A percentile compares a stretch with the other conserved stretches of the same genome.
These are phyloP conservation scores for Penicillium coprophilum DNA, from an alignment of 495 filamentous ascomycete genomes.

Conservation along the genomic window DNA sequence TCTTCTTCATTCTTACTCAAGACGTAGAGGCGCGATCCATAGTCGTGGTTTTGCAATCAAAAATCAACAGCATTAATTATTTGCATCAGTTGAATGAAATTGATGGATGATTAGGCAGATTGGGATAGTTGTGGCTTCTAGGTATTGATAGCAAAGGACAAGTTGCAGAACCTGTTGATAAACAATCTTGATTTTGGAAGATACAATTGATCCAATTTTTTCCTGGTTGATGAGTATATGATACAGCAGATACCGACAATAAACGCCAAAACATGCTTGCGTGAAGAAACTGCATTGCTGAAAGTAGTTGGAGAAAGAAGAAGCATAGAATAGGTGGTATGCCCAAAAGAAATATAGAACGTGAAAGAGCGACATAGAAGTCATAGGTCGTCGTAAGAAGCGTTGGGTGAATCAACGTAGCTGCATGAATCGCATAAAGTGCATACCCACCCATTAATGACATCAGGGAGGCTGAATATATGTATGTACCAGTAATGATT, in stretches of 20 bases:
- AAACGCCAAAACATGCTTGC: conserved; percentile 2
- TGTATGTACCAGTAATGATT: conserved; percentile 6
- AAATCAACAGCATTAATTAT: too few relatives aligned
- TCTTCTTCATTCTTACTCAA: too few relatives aligned
- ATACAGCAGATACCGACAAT: not conserved
- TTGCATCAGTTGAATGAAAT: too few relatives aligned
- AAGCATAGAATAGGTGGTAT: not conserved
- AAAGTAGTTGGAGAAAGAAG: not conserved
- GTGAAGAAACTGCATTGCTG: not conserved
- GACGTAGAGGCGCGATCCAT: too few relatives aligned
- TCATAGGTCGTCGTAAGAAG: not conserved
- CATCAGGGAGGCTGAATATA: not conserved
- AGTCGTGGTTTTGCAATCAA: too few relatives aligned
- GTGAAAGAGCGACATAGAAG: not conserved
- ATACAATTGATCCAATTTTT: not conserved
- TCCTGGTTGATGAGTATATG: not conserved
- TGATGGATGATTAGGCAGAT: too few relatives aligned
- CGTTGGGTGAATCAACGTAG: not conserved
- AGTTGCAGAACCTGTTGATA: not conserved
- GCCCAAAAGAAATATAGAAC: not conserved
- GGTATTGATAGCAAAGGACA: not conserved
- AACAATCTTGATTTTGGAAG: not conserved
- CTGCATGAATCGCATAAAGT: not conserved
- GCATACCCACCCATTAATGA: not conserved
- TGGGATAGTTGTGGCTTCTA: too few relatives aligned